A percentile compares a stretch with the other conserved stretches of the same genome.
Conservation (phyloP, 306 rosid genomes). For the Castanea crenata region DNA sequence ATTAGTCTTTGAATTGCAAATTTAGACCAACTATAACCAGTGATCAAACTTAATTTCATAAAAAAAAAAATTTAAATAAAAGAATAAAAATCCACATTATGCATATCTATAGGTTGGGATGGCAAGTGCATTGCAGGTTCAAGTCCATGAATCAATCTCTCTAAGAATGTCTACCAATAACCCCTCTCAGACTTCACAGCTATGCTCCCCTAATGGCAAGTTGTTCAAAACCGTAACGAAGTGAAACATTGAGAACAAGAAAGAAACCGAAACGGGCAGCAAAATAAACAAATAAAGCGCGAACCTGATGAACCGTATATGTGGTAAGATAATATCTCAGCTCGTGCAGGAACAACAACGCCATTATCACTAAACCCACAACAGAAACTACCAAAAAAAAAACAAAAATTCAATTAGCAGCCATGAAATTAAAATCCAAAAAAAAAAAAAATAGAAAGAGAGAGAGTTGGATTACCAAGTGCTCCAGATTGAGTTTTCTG, state of each 20-base stretch:
- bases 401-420: background rate
- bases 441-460: background rate
- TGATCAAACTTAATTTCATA: background rate
- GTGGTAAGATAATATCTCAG: constrained; percentile 84
- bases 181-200: no score
- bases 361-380: constrained; percentile 77
- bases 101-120: background rate
- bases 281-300: constrained; percentile 13
- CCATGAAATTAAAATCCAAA: background rate
- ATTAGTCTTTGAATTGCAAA: background rate
- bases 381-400: constrained; percentile 50
- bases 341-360: constrained; percentile 78
- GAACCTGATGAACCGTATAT: constrained; percentile 85
- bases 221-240: background rate
- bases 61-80: no score
- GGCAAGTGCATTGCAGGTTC: no score
- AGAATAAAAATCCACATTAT: background rate
- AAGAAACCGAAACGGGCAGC: background rate
- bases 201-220: background rate
- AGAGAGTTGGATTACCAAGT: constrained; percentile 50
- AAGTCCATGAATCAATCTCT: no score
- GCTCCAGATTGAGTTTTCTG: constrained; percentile 96
- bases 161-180: no score
- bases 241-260: background rate
- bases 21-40: background rate